These are phyloP conservation scores for Thuidium tamariscinum DNA, from an alignment of 225 moss, liverwort and hornwort species.

Conservation along the genomic window DNA sequence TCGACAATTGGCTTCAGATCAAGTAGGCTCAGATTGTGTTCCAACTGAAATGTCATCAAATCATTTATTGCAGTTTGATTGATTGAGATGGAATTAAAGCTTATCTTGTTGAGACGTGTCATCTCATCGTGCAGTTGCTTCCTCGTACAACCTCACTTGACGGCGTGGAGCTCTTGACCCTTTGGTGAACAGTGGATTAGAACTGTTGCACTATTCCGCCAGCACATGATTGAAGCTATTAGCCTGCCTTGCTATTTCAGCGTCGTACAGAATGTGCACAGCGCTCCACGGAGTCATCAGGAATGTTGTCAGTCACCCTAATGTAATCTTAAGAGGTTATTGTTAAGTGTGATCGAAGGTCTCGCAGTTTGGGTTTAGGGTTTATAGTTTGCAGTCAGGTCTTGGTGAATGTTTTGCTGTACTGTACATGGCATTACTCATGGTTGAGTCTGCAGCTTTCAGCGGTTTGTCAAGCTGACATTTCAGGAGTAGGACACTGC, in stretches of 20 bases:
- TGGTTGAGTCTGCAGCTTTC: not conserved
- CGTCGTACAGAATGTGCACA: not conserved
- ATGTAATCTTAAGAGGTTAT: not conserved
- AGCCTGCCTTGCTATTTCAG: not conserved
- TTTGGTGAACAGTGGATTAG: slow-evolving; percentile 10
- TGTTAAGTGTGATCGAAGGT: not conserved
- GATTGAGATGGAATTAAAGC: not conserved
- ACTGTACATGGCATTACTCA: not conserved
- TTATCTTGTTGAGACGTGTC: not conserved
- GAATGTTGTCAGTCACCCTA: slow-evolving; percentile 3
- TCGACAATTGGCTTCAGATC: not conserved
- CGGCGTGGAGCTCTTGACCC: slow-evolving; percentile 23
- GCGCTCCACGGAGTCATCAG: not conserved
- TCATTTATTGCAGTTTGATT: not conserved
- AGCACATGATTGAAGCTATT: not conserved
- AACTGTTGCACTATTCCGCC: not conserved
- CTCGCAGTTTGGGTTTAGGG: not conserved
- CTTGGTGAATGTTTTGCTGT: not conserved
- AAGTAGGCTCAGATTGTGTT: not conserved
- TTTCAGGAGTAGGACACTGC: not conserved
- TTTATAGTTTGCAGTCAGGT: not conserved
- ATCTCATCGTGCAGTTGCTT: slow-evolving; percentile 23
- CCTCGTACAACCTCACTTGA: slow-evolving; percentile 36
- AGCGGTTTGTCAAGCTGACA: not conserved
- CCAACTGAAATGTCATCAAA: not conserved